Percentiles rank a stretch among this genome's conserved stretches.
Evolutionary conservation across 2,329 filamentous ascomycete species (phyloP).

Genomic region (Penicillium sp.): DNA sequence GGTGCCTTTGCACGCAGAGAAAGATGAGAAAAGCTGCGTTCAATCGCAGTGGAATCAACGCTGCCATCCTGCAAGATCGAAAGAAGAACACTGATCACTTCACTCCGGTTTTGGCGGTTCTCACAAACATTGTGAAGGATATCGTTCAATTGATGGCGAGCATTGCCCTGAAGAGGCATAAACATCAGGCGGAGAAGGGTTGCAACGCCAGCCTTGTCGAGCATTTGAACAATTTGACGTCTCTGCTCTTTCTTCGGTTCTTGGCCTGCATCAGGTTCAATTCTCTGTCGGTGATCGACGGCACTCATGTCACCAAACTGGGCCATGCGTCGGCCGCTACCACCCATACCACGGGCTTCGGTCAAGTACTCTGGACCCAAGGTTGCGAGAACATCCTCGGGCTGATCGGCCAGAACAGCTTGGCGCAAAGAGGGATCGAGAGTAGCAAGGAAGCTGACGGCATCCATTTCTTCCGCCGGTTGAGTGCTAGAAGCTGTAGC

Average conservation of each 20-base stretch:
- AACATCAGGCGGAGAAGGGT: conserved; percentile 99
- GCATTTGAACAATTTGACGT: conserved; percentile 87
- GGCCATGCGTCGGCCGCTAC: conserved; percentile 56
- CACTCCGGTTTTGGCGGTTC: conserved; percentile 91
- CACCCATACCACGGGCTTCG: conserved; percentile 73
- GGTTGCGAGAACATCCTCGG: conserved; percentile 79
- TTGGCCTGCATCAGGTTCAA: conserved; percentile 47
- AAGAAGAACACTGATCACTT: conserved; percentile 88
- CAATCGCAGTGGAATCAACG: conserved; percentile 86
- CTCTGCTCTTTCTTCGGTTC: conserved; percentile 65
- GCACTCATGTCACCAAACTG: conserved; percentile 51
- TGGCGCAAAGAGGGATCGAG: conserved; percentile 81
- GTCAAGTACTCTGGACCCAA: conserved; percentile 82
- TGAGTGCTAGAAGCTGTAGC: conserved; percentile 39
- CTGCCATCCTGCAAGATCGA: conserved; percentile 96
- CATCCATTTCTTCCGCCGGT: conserved; percentile 77
- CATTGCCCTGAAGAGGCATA: conserved; percentile 84
- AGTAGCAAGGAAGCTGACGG: conserved; percentile 87
- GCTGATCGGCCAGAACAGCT: conserved; percentile 86
- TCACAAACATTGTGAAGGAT: conserved; percentile 91
- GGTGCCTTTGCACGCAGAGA: conserved; percentile 86
- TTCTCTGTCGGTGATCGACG: conserved; percentile 38
- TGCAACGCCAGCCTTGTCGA: conserved; percentile 92
- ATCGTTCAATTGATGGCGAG: conserved; percentile 78
- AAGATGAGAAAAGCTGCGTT: conserved; percentile 90